phyloP scores from a whole-genome alignment of 2,329 filamentous ascomycete species.

The Nemania bipapillata region DNA sequence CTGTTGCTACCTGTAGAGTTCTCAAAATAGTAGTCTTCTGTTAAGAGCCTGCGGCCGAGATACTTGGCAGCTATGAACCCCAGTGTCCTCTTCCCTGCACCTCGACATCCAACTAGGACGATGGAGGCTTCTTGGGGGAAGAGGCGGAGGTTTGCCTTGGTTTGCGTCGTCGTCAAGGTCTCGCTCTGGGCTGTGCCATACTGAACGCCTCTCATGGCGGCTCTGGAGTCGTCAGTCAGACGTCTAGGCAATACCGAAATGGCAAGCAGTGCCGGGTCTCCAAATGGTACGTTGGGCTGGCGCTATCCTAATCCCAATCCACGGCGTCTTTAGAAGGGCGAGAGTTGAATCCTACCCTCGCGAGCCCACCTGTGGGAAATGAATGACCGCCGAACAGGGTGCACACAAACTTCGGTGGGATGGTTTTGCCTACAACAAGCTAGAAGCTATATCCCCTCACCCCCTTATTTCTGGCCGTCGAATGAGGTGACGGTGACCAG shows the following conservation, averaged over 20 bases:
- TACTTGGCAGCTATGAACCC: conserved; percentile 77
- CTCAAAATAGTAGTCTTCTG: conserved; percentile 74
- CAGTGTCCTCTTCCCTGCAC: conserved; percentile 76
- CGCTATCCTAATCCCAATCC: not conserved
- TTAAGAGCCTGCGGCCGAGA: conserved; percentile 72
- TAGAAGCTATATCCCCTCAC: conserved; percentile 22
- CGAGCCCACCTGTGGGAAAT: not conserved
- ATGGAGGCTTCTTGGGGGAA: conserved; percentile 73
- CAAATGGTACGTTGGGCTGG: not conserved
- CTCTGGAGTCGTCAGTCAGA: conserved; percentile 2
- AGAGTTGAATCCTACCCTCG: not conserved
- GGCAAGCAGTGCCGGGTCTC: not conserved
- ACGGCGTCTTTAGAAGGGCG: not conserved
- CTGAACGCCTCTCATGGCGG: conserved; percentile 42
- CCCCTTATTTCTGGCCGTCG: not conserved
- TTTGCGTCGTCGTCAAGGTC: conserved; percentile 23
- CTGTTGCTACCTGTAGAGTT: conserved; percentile 71
- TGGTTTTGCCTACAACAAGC: conserved; percentile 5
- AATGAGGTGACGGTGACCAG: not conserved
- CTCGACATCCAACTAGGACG: conserved; percentile 75
- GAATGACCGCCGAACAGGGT: not conserved
- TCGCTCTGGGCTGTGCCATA: conserved; percentile 35
- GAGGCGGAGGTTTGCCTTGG: conserved; percentile 52
- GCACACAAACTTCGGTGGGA: not conserved
- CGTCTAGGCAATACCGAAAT: not conserved